These are phyloP conservation scores for Stachybotrys elegans DNA, from an alignment of 2,329 filamentous ascomycete genomes.

Conservation along the genomic window DNA sequence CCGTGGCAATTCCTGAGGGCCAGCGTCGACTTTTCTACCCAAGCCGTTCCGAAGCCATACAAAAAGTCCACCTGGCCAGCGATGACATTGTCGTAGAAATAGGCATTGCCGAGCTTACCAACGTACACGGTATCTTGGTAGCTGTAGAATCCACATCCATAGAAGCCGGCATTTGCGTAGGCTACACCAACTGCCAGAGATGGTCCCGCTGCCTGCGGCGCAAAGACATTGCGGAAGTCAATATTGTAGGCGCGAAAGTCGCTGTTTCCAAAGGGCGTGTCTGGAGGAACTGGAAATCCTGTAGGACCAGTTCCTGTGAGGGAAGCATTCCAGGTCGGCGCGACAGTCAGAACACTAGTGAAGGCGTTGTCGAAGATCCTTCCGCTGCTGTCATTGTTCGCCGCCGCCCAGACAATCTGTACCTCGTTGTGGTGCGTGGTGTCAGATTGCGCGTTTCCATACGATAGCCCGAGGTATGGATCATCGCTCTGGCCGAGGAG, in stretches of 20 bases:
- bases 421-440: not conserved
- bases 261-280: not conserved
- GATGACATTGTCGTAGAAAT: constrained; percentile 1
- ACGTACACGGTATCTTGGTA: constrained; percentile 1
- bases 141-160: not conserved
- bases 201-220: not conserved
- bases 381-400: not conserved
- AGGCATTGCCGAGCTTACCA: not conserved
- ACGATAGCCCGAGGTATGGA: not conserved
- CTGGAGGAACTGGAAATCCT: not conserved
- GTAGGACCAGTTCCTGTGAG: not conserved
- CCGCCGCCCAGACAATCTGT: not conserved
- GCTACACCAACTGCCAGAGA: not conserved
- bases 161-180: constrained; percentile 1
- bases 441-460: not conserved
- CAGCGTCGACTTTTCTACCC: not conserved
- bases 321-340: not conserved
- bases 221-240: not conserved
- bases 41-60: not conserved
- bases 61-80: not conserved
- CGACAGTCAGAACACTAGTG: not conserved
- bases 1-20: not conserved
- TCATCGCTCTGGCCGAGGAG: constrained; percentile 1
- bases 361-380: not conserved
- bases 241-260: constrained; percentile 2